phyloP scores from a whole-genome alignment of 176 grass and related monocot species.

The Oryza meridionalis region DNA sequence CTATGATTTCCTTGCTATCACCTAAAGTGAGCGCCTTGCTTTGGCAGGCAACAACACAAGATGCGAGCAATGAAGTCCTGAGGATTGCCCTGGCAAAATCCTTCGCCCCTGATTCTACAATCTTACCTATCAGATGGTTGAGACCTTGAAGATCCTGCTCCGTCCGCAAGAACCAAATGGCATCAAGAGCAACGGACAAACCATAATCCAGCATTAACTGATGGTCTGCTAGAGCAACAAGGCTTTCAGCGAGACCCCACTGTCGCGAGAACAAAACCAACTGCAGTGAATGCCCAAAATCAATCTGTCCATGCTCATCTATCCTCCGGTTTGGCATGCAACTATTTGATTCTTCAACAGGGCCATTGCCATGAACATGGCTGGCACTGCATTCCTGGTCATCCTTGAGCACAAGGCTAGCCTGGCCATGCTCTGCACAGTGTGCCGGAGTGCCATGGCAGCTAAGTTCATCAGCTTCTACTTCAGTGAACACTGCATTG shows the following conservation, averaged over 20 bases:
- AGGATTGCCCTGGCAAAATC: constrained; percentile 85
- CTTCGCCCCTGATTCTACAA: constrained; percentile 66
- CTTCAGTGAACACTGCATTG: constrained; percentile 37
- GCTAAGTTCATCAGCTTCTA: constrained; percentile 57
- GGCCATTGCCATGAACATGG: constrained; percentile 37
- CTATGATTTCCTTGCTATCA: constrained; percentile 68
- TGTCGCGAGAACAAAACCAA: constrained; percentile 64
- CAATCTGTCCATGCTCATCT: constrained; percentile 51
- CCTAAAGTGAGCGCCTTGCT: constrained; percentile 57
- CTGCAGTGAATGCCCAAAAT: constrained; percentile 68
- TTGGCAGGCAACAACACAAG: constrained; percentile 79
- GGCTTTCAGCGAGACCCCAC: constrained; percentile 66
- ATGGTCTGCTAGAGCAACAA: constrained; percentile 63
- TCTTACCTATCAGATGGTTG: constrained; percentile 59
- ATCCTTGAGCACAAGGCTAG: constrained; percentile 42
- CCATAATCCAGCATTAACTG: constrained; percentile 68
- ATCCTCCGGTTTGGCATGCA: constrained; percentile 45
- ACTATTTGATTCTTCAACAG: constrained; percentile 26
- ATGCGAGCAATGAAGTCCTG: constrained; percentile 66
- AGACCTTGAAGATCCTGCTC: constrained; percentile 60
- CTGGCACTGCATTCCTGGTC: constrained; percentile 22
- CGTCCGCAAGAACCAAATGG: constrained; percentile 79
- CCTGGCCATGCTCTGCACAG: constrained; percentile 40
- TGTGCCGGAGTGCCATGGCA: not conserved
- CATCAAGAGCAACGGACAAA: constrained; percentile 66